Evolutionary conservation across 106 monocot genomes (phyloP), one percentile per base, ranked within the genome.

Genomic region (Dendrobium huoshanense): DNA sequence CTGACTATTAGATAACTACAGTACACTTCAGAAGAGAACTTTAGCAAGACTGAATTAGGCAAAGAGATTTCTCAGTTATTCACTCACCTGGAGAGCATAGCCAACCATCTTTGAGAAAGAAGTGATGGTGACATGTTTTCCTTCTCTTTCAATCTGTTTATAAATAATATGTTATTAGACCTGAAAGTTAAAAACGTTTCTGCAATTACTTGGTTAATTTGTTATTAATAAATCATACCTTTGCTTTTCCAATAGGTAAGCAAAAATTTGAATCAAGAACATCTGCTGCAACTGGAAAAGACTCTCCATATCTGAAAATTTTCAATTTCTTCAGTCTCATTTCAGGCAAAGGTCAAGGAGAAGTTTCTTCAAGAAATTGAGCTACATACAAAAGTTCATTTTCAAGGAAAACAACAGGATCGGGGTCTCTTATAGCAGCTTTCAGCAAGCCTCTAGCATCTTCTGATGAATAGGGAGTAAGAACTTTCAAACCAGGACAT

Each of bases 71-170:
- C 42, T 19, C 74, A 44, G 49, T 11, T 13, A 49, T 51, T 47
- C 15, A 80, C 84, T 55, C 54, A 99, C 98, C 98, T 95, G 80
- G 5, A 99, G 91, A 80, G 98, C 81, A 85, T 86, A 93, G 16
- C 95, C 98, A 85, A 99, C 95, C 98, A 99, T 95, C 83, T 93
- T 99, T 48, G 98, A 99, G 86, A 86, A 93, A 61, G 98, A 88
- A 61, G 90, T 91, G 75, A 99, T 95, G 0, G 98, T 99, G 2
- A 99, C 90, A 80, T 93, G 85, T 37, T 93, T 99, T 56, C 98
- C 95, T 87, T 90, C 87, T 41, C 88, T 83, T 81, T 99, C 98
- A 77, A 99, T 93, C 98, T 99, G 87, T 25, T 83, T 72, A 43
- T 59, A 24, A 33, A 55, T 22, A n/a, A 78, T 5, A 80, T 19